Conservation (phyloP, 2,329 filamentous ascomycete genomes). For the Zymoseptoria passerinii region DNA sequence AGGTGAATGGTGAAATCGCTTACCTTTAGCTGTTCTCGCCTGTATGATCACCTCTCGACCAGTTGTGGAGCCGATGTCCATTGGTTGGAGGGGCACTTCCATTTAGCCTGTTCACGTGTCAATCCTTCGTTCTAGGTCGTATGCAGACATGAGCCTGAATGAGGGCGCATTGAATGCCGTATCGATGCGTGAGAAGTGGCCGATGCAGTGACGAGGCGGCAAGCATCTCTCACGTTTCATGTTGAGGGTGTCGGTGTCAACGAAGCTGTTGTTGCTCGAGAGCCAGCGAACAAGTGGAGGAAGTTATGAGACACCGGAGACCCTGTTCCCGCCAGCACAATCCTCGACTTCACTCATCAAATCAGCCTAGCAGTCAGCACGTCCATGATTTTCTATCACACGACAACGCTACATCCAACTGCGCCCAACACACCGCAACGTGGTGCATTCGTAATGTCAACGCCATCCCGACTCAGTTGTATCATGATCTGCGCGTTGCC, state of each 20-base stretch:
- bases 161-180: neutral
- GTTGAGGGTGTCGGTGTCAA: neutral
- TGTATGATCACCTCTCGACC: neutral
- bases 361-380: neutral
- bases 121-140: neutral
- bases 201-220: neutral
- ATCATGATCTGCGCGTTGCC: neutral
- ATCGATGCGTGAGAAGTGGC: neutral
- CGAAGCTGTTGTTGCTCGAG: neutral
- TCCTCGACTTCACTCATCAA: neutral
- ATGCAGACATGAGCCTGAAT: neutral
- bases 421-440: neutral
- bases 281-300: neutral
- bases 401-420: no score
- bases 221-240: neutral
- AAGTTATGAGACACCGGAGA: neutral
- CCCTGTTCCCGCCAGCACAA: neutral
- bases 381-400: neutral
- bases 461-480: neutral
- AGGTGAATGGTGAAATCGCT: neutral
- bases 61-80: conserved; percentile 7
- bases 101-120: conserved; percentile 6
- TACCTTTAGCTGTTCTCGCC: neutral
- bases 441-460: neutral
- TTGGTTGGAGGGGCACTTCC: conserved; percentile 1